Percentiles rank a stretch among this genome's conserved stretches.
Conservation (phyloP, 495 filamentous ascomycete genomes). For the Tuber calosporum region DNA sequence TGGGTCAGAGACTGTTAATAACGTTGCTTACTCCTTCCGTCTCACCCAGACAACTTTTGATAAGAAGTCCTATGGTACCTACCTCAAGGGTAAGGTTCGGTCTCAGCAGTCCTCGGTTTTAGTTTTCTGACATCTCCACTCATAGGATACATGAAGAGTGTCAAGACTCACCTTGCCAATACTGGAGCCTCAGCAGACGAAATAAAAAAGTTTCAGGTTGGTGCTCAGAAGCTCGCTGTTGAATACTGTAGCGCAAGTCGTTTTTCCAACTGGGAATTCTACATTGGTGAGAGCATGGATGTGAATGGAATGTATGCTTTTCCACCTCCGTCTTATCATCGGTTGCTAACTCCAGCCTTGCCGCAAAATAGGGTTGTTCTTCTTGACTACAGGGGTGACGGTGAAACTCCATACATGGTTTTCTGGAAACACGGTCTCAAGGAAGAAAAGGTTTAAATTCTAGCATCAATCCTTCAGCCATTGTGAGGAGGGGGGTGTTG, state of each 20-base stretch:
- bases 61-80: constrained; percentile 70
- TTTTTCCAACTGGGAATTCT: constrained; percentile 62
- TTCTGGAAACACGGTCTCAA: constrained; percentile 94
- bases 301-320: constrained; percentile 74
- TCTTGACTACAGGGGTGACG: constrained; percentile 95
- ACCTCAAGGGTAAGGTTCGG: constrained; percentile 66
- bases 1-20: constrained; percentile 69
- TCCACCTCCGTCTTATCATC: constrained; percentile 3
- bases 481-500: not conserved
- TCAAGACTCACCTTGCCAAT: constrained; percentile 62
- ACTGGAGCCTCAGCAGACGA: constrained; percentile 54
- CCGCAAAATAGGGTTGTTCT: constrained; percentile 66
- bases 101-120: not conserved
- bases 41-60: constrained; percentile 68
- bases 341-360: constrained; percentile 13
- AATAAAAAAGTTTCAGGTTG: constrained; percentile 68
- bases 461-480: not conserved
- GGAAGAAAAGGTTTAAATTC: constrained; percentile 83
- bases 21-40: constrained; percentile 88
- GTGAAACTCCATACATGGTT: constrained; percentile 76
- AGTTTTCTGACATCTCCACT: constrained; percentile 6
- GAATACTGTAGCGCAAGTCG: no score
- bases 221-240: constrained; percentile 49
- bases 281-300: constrained; percentile 84
- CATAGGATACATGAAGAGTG: constrained; percentile 79